phyloP scores from a whole-genome alignment of 1,284 basidiomycete species.

The Cryptococcus jaspeensis region DNA sequence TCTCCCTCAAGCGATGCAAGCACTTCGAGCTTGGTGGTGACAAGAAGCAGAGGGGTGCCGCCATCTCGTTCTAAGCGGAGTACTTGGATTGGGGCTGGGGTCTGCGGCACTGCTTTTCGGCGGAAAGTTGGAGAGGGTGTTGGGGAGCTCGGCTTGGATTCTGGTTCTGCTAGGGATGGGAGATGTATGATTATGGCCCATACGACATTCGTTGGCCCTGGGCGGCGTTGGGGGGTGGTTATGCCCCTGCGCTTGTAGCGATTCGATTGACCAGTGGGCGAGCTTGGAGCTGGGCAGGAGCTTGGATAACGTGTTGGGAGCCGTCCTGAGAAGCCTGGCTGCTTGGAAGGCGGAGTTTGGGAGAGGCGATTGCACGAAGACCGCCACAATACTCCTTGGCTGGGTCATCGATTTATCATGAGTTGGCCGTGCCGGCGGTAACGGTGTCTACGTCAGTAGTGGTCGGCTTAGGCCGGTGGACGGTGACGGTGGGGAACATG shows the following conservation, averaged over 20 bases:
- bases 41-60: conserved; percentile 76
- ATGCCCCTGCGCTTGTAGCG: too few relatives aligned
- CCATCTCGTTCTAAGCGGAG: conserved; percentile 23
- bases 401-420: too few relatives aligned
- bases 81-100: not conserved
- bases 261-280: too few relatives aligned
- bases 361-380: not conserved
- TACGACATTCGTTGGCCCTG: not conserved
- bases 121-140: not conserved
- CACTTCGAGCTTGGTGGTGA: conserved; percentile 99
- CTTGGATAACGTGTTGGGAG: not conserved
- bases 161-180: not conserved
- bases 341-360: not conserved
- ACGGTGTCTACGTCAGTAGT: too few relatives aligned
- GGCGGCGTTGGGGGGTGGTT: too few relatives aligned
- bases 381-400: not conserved
- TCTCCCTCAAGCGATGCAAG: conserved; percentile 98
- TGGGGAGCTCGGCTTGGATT: not conserved
- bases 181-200: conserved; percentile 13
- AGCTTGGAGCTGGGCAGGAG: too few relatives aligned
- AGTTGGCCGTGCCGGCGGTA: not conserved
- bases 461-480: too few relatives aligned
- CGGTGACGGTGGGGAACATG: too few relatives aligned
- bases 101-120: not conserved
- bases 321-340: not conserved